phyloP scores from a whole-genome alignment of 306 rosid genomes.

The Malus domestica region DNA sequence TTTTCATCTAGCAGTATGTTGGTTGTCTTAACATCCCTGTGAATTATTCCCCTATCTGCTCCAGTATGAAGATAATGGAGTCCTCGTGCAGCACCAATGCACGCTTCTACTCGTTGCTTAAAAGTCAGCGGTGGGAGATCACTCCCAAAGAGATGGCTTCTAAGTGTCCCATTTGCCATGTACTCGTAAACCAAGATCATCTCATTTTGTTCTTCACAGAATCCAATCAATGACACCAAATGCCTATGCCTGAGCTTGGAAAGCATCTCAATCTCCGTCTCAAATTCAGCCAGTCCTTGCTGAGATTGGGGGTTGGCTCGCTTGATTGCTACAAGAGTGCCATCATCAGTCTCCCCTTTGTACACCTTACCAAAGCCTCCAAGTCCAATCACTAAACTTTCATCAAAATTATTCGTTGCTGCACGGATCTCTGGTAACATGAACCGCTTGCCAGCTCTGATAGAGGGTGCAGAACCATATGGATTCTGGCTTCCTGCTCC shows the following conservation, averaged over 20 bases:
- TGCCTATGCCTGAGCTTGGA: slow-evolving; percentile 93
- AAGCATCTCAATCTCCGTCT: slow-evolving; percentile 98
- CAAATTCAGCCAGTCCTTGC: slow-evolving; percentile 86
- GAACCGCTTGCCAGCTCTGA: slow-evolving; percentile 63
- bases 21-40: slow-evolving; percentile 94
- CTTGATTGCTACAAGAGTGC: slow-evolving; percentile 71
- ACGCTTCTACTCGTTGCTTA: slow-evolving; percentile 82
- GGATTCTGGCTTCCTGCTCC: slow-evolving; percentile 52
- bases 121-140: slow-evolving; percentile 67
- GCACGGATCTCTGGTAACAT: slow-evolving; percentile 60
- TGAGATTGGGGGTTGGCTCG: slow-evolving; percentile 85
- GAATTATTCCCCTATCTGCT: slow-evolving; percentile 84
- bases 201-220: slow-evolving; percentile 86
- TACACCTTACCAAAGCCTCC: slow-evolving; percentile 98
- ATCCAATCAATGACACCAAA: slow-evolving; percentile 86
- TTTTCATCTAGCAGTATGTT: slow-evolving; percentile 77
- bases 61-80: slow-evolving; percentile 97
- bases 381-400: slow-evolving; percentile 73
- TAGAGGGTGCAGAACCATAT: slow-evolving; percentile 36
- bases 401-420: slow-evolving; percentile 73
- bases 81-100: slow-evolving; percentile 94
- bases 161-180: slow-evolving; percentile 90
- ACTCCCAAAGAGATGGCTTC: slow-evolving; percentile 89
- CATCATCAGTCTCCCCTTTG: slow-evolving; percentile 74
- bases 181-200: slow-evolving; percentile 95